Evolutionary conservation across 495 filamentous ascomycete genomes (phyloP), one percentile per base, ranked within the genome.

Genomic region (Haplographium delicatum): DNA sequence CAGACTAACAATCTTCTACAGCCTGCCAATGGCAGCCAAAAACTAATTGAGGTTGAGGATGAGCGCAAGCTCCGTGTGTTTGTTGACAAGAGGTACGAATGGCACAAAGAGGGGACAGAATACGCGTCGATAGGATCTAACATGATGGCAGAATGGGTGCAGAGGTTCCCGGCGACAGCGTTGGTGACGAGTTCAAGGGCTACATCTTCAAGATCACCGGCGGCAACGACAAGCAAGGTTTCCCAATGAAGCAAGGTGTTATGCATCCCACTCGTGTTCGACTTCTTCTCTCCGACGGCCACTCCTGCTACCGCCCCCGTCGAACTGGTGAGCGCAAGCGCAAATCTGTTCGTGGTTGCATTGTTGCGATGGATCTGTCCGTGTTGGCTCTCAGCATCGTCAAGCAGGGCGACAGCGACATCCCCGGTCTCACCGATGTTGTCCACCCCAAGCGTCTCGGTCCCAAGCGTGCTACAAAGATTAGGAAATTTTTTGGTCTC

Each of bases 151-250:
- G 59, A 53, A 97, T 97, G 93, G 93, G 93, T 71, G 81, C 84
- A 69, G 93, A 98, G 82, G 90, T 98, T 65, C 73, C 83, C 56
- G 93, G 82, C 66, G 93, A 98, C 73, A 84, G 82, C 67, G 82
- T 98, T 64, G 94, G 93, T 60, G 87, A 95, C 68, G 93, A 98
- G 76, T 98, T 91, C 86, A 94, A 93, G 80, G 93, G 93, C 71
- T 98, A 97, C 78, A 82, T 94, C 75, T 85, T 91, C 82, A 86
- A 84, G 69, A 96, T 98, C 76, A 98, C 93, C 65, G 93, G 93
- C 69, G 93, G 94, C 71, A 98, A 98, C 85, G 93, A 98, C 86
- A 98, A 98, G 87, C 93, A 98, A 79, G 93, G 93, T 77, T 98
- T 98, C 80, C 93, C 93, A 56, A 98, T 98, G 93, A 97, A 97